Percentiles rank a stretch among this genome's conserved stretches.
Conservation (phyloP, 179 eudicot species). For the Heliamphora ciliata region DNA sequence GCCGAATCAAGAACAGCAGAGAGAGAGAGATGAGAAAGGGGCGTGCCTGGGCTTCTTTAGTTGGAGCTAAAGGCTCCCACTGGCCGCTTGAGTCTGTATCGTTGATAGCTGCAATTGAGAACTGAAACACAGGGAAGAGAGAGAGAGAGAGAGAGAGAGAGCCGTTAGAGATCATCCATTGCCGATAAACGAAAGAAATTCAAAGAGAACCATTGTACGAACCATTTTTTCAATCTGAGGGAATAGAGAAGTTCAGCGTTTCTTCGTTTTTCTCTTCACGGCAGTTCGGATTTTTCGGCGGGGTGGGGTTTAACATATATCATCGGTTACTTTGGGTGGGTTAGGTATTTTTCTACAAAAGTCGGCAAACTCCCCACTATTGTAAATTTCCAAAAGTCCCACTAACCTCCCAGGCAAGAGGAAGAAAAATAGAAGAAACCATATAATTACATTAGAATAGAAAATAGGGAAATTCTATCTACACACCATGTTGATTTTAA, state of each 20-base stretch:
- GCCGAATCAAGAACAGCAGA: background rate
- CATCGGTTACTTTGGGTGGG: too few relatives aligned
- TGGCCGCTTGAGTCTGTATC: conserved; percentile 66
- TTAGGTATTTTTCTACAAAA: too few relatives aligned
- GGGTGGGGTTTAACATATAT: background rate
- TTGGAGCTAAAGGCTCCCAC: conserved; percentile 93
- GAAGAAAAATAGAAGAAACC: too few relatives aligned
- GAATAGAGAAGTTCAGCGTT: background rate
- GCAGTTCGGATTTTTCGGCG: background rate
- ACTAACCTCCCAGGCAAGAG: too few relatives aligned
- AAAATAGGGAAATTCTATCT: too few relatives aligned
- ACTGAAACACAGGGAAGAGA: conserved; percentile 39
- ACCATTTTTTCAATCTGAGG: background rate
- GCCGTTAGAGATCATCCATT: background rate
- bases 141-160: background rate
- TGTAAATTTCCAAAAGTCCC: too few relatives aligned
- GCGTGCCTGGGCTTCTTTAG: conserved; percentile 94
- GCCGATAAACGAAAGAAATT: background rate
- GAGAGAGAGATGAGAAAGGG: background rate
- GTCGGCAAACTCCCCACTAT: too few relatives aligned
- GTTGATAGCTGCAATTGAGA: conserved; percentile 84
- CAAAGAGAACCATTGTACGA: background rate
- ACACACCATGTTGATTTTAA: too few relatives aligned
- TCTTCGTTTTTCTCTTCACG: background rate
- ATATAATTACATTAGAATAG: too few relatives aligned